These are phyloP conservation scores for Acanthamoeba castellanii DNA, from an alignment of 208 protist genomes.

Conservation along the genomic window DNA sequence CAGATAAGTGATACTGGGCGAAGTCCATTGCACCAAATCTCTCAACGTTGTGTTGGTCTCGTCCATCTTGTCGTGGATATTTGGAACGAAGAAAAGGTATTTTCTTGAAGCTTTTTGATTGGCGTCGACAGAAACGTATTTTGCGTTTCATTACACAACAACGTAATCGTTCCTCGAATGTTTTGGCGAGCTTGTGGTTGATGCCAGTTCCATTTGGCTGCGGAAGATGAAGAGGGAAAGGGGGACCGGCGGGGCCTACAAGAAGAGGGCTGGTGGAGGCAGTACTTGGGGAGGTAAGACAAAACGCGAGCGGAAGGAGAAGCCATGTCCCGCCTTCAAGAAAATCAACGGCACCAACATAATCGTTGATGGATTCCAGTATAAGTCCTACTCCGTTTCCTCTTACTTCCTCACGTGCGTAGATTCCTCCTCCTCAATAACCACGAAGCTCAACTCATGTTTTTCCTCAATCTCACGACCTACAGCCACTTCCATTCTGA, in stretches of 20 bases:
- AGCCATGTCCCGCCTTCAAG: conserved; percentile 52
- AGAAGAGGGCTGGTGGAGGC: neutral
- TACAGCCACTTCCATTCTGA: conserved; percentile 65
- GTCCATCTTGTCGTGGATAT: neutral
- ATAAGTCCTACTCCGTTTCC: neutral
- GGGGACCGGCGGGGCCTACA: neutral
- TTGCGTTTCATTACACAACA: too few relatives aligned
- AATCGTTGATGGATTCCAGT: conserved; percentile 71
- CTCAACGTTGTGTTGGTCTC: neutral
- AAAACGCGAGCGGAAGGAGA: conserved; percentile 14
- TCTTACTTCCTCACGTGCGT: conserved; percentile 66
- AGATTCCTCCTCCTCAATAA: neutral
- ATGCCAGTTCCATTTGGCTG: too few relatives aligned
- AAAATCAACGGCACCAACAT: conserved; percentile 59
- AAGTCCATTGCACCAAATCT: neutral
- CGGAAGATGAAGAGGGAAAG: conserved; percentile 12
- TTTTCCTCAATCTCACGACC: too few relatives aligned
- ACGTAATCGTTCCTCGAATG: too few relatives aligned
- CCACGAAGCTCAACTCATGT: neutral
- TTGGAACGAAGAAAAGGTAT: neutral
- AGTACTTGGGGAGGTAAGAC: neutral
- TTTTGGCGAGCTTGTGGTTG: too few relatives aligned
- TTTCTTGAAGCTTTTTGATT: too few relatives aligned
- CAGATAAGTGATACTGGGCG: neutral
- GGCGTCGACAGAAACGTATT: too few relatives aligned